Evolutionary conservation across 139 green algal species (phyloP), one percentile per base, ranked within the genome.

Genomic region (Tetraselmis chui): DNA sequence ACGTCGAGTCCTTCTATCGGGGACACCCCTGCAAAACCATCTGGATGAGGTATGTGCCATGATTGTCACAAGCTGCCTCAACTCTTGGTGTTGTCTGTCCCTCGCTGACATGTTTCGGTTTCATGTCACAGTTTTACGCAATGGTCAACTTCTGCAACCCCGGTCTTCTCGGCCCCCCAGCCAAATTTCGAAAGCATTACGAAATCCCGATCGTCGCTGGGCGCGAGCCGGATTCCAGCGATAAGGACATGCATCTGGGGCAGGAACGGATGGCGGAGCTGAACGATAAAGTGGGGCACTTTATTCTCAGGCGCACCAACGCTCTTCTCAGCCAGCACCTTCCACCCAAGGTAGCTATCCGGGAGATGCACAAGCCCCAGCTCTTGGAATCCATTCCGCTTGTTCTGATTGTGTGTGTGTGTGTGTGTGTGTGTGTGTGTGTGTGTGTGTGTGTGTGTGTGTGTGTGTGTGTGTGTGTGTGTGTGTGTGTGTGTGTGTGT

Each of bases 131-230:
- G 91, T 98, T 97, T 84, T 98, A 90, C 83, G 92, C 96, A 78
- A 99, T 99, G 97, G 95, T 98, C 0, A 92, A 93, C 85, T 99
- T 99, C 81, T 95, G 89, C 87, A 99, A 99, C 87, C 97, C 97
- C 0, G 94, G 93, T 1, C 89, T 98, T 29, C 87, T 99, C 76
- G 96, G 96, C 31, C 92, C 87, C 0, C 89, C 91, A 0, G 45
- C 87, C 2, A 78, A 94, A 76, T 99, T 98, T 88, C 84, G 92
- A 30, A 85, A 86, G 28, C 78, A 92, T 79, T 97, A 88, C 87
- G 92, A 96, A 85, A 74, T 31, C 18, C 93, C 93, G 76, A 95
- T 98, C 79, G 85, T 98, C 81, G 90, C 86, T 2, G 94, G 94
- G 23, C 45, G 92, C 5, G 96, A 99, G 83, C 94, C 96, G 25